phyloP scores from a whole-genome alignment of 345 rosid species.

The Eutrema yunnanense region DNA sequence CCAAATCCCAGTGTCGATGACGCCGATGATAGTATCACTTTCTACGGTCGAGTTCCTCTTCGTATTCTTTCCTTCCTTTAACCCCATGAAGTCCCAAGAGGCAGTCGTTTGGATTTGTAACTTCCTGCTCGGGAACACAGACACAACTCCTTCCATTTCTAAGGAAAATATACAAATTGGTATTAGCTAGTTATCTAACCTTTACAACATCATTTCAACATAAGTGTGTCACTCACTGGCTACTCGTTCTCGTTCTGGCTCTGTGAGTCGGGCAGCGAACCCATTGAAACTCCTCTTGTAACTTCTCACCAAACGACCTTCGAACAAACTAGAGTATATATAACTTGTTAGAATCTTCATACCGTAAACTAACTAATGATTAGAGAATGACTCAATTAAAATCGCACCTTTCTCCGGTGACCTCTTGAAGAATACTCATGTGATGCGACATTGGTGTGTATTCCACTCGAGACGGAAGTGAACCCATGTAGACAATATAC shows the following conservation, averaged over 20 bases:
- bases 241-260: conserved; percentile 35
- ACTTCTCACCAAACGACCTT: conserved; percentile 39
- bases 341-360: not conserved
- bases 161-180: not conserved
- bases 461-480: conserved; percentile 18
- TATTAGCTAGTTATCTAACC: too few species aligned
- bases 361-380: not conserved
- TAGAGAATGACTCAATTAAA: not conserved
- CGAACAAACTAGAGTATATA: conserved; percentile 16
- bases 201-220: too few species aligned
- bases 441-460: conserved; percentile 29
- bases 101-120: conserved; percentile 39
- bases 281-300: conserved; percentile 58
- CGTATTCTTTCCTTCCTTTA: conserved; percentile 22
- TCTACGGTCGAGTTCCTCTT: conserved; percentile 3
- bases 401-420: conserved; percentile 18
- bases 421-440: conserved; percentile 27
- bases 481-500: conserved; percentile 37
- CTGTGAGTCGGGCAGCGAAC: conserved; percentile 46
- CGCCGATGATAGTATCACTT: conserved; percentile 39
- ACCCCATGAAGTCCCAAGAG: conserved; percentile 57
- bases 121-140: conserved; percentile 38
- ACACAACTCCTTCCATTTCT: conserved; percentile 38
- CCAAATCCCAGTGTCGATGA: conserved; percentile 43
- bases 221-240: conserved; percentile 27